A percentile compares a stretch with the other conserved stretches of the same genome.
Evolutionary conservation across 352 stramenopile species (phyloP).

Genomic region (Phytopythium ostracodes): DNA sequence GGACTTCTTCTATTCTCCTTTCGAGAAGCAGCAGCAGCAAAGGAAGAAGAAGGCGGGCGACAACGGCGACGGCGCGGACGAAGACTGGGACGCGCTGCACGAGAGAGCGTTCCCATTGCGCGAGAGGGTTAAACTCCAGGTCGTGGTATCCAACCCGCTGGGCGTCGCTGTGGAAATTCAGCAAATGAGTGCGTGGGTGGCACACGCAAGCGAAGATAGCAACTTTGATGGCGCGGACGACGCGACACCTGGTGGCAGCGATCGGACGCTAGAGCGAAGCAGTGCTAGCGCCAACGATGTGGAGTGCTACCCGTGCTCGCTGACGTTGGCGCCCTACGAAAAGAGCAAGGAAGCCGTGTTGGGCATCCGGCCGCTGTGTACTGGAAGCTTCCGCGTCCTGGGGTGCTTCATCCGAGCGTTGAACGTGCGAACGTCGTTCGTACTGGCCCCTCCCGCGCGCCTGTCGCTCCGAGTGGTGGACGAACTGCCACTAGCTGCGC

Average conservation of each 20-base stretch:
- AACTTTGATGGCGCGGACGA: background rate
- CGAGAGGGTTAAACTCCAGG: constrained; percentile 53
- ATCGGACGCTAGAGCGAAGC: background rate
- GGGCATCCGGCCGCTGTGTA: constrained; percentile 34
- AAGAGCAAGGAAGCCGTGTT: constrained; percentile 42
- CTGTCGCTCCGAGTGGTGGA: constrained; percentile 37
- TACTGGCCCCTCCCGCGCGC: constrained; percentile 11
- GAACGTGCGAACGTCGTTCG: constrained; percentile 59
- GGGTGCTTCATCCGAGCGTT: constrained; percentile 62
- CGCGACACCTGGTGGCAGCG: background rate
- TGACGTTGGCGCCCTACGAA: constrained; percentile 52
- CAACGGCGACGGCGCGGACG: constrained; percentile 11
- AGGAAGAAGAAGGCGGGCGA: constrained; percentile 8
- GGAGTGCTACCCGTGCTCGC: constrained; percentile 56
- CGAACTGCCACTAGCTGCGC: constrained; percentile 36
- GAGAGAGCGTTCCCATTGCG: constrained; percentile 45
- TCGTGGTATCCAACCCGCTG: constrained; percentile 64
- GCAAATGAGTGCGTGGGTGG: constrained; percentile 53
- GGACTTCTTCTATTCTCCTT: constrained; percentile 61
- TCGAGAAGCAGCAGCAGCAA: constrained; percentile 41
- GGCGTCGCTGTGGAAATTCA: constrained; percentile 61
- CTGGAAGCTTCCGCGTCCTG: constrained; percentile 36
- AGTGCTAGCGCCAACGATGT: constrained; percentile 15
- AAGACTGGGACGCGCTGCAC: constrained; percentile 21
- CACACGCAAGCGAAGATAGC: constrained; percentile 10